Evolutionary conservation across 768 basidiomycete genomes (phyloP), one percentile per base, ranked within the genome.

Genomic region (Collybia nuda): DNA sequence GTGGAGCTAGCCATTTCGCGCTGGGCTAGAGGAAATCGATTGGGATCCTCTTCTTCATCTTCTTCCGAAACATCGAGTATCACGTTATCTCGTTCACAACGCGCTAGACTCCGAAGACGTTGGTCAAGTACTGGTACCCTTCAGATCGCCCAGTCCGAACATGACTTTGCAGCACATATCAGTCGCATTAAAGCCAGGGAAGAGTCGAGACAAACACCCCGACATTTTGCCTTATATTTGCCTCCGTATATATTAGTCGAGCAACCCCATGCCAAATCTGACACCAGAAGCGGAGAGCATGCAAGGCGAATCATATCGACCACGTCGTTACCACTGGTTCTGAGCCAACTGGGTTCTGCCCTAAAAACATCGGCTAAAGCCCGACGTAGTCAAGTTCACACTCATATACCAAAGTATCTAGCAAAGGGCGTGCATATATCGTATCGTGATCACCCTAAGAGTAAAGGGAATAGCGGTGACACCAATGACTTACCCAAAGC

Each of bases 1-100:
- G 76, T 89, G 8, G 88, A 90, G 56, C 74, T 78, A 43, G 87
- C 87, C 6, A 87, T 89, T 51, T 69, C 83, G 32, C 78, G 82
- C 52, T 90, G 88, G 88, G 86, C 86, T 18, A 73, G 81, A 53
- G 73, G 75, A 37, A 75, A 73, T 59, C 68, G 70, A 2, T 67
- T 68, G 3, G 53, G 49, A 24, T 64, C 63, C 23, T 70, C 71
- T 12, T 71, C 74, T 8, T 74, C 76, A 11, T 68, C 79, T 0
- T 76, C 76, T n/a, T 73, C 78, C 1, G 72, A 73, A 1, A 74
- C 77, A 0, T 75, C 78, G 64, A 54, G 65, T 32, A 49, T 70
- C 52, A 71, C 77, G 12, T 61, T 71, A 29, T 59, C 76, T 48
- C 72, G 73, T 52, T 70, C 70, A 29, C 69, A 71, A 52, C 54